These are phyloP conservation scores for Waitea zeae DNA, from an alignment of 1,284 basidiomycete species.

Conservation along the genomic window DNA sequence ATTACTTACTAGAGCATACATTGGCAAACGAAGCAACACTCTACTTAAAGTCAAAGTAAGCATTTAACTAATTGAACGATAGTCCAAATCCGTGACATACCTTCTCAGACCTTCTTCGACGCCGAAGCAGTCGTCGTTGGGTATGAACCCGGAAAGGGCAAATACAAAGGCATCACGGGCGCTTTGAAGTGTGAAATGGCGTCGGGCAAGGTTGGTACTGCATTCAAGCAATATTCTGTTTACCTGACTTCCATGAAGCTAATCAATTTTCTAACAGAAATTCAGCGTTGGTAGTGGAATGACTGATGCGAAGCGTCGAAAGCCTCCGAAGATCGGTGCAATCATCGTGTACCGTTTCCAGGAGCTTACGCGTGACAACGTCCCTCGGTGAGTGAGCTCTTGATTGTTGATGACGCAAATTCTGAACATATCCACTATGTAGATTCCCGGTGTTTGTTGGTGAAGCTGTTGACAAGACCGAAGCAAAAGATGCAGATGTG, in stretches of 20 bases:
- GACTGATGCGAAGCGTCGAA: constrained; percentile 30
- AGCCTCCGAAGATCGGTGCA: constrained; percentile 37
- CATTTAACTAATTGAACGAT: neutral
- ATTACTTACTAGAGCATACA: constrained; percentile 22
- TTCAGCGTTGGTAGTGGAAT: constrained; percentile 42
- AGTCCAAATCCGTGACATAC: neutral
- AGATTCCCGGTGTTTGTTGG: constrained; percentile 48
- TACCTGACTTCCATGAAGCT: neutral
- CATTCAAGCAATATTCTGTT: neutral
- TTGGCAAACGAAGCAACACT: constrained; percentile 30
- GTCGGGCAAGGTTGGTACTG: constrained; percentile 29
- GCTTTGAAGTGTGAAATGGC: constrained; percentile 46
- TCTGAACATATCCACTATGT: too few species aligned
- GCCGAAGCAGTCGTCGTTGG: constrained; percentile 47
- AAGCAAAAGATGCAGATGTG: constrained; percentile 36
- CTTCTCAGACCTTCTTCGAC: constrained; percentile 36
- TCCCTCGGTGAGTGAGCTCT: constrained; percentile 31
- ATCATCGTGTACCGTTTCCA: constrained; percentile 52
- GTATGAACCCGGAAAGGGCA: constrained; percentile 37
- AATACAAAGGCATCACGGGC: constrained; percentile 31
- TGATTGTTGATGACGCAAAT: constrained; percentile 3
- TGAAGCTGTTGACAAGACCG: constrained; percentile 31
- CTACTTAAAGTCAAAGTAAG: constrained; percentile 43
- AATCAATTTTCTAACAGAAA: constrained; percentile 14
- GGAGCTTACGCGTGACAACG: constrained; percentile 39